Conservation (phyloP, 1,284 basidiomycete genomes). For the Inonotus hispidus region DNA sequence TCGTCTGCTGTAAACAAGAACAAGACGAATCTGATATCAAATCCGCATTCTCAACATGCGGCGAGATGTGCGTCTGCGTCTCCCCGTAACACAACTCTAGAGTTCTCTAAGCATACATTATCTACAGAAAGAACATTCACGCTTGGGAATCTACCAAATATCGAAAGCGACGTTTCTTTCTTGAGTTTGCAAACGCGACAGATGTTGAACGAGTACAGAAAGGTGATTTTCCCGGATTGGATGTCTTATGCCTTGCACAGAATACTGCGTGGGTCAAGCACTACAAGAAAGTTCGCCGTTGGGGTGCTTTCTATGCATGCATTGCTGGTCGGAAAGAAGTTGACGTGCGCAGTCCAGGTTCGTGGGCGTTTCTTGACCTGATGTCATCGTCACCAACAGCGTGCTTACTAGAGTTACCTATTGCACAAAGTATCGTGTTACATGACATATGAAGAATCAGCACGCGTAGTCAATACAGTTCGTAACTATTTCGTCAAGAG, state of each 20-base stretch:
- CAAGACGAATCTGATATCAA: neutral
- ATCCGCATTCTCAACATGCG: constrained; percentile 1
- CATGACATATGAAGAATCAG: neutral
- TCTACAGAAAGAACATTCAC: neutral
- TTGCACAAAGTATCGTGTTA: neutral
- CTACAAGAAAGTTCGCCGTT: neutral
- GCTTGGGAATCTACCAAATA: neutral
- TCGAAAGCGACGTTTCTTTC: neutral
- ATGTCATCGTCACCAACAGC: neutral
- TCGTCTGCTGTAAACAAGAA: neutral
- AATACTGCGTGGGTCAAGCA: neutral
- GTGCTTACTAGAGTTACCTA: neutral
- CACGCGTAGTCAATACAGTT: neutral
- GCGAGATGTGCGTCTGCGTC: constrained; percentile 1
- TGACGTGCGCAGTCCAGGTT: neutral
- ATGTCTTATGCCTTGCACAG: neutral
- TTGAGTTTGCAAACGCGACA: neutral
- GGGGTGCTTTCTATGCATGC: too few relatives aligned
- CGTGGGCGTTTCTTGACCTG: neutral
- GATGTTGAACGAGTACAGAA: neutral
- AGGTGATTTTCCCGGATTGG: neutral
- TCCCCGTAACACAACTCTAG: neutral
- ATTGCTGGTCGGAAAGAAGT: neutral
- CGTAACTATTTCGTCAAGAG: neutral
- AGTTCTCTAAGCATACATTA: neutral